Evolutionary conservation across 148 eudicot genomes (phyloP), one percentile per base, ranked within the genome.

Genomic region (Polygonum maritimum): DNA sequence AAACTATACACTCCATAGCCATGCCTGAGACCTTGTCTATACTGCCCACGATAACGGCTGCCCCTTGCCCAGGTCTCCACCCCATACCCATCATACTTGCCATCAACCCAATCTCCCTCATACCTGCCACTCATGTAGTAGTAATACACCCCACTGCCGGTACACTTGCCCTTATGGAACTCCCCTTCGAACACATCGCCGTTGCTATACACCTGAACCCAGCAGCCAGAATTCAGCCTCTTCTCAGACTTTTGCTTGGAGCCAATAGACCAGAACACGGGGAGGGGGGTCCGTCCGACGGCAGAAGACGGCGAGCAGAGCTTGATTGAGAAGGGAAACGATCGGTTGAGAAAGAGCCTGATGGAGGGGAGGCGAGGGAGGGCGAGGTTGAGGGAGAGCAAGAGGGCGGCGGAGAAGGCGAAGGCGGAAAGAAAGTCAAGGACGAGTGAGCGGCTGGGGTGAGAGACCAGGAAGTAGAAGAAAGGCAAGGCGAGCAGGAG

Each of bases 11-110:
- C 94, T 15, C 98, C 98, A 85, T 84, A 91, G 18, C 98, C 98
- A 84, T 93, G 92, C 76, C 98, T 91, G 77, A 93, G 90, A 7
- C 97, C 98, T 78, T 89, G 97, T 81, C 90, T 85, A 76, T 91
- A 93, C 65, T 91, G 94, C 62, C 98, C 98, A 13, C 98, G 79
- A 80, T 91, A 93, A 31, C 92, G 86, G 70, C 98, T 93, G 31
- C 98, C 98, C 69, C 92, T 82, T 3, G 98, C 97, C 98, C 98
- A 93, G 22, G 97, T 93, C 74, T 93, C 98, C 1, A 93, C 98
- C 13, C 97, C 97, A 87, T 83, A 84, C 0, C 98, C 98, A 86
- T 93, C 98, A 83, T 91, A 93, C 77, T 91, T 93, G 22, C 97
- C 98, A 85, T 93, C 98, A 78, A 91, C 84, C 98, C 98, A 93